Evolutionary conservation across 176 grass and related monocot species (phyloP).

Genomic region (Bolboschoenus planiculmis): DNA sequence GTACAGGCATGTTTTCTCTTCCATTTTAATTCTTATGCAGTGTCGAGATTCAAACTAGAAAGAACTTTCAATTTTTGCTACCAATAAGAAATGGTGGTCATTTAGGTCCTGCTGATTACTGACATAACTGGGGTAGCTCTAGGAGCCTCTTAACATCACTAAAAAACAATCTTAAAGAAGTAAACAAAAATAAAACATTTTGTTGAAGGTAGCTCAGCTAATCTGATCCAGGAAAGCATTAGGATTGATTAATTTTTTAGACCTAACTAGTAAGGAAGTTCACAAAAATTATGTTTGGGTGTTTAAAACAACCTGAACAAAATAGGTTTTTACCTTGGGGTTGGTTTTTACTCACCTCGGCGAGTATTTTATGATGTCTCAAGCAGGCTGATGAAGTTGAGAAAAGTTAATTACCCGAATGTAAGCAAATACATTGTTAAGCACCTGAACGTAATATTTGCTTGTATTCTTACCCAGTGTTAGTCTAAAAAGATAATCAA

Average conservation of each 20-base stretch:
- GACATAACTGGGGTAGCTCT: neutral
- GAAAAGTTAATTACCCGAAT: neutral
- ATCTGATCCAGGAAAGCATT: neutral
- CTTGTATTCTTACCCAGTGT: neutral
- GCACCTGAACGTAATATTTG: neutral
- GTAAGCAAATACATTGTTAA: neutral
- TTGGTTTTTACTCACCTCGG: neutral
- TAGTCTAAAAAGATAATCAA: neutral
- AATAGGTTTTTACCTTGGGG: neutral
- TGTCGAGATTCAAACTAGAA: neutral
- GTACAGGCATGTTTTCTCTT: slow-evolving; percentile 29
- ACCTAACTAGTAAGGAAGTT: neutral
- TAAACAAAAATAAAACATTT: neutral
- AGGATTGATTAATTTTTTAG: neutral
- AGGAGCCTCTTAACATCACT: neutral
- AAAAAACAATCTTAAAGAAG: neutral
- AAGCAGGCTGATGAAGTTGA: neutral
- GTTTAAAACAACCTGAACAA: neutral
- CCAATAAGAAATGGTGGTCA: neutral
- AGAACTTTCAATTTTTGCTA: neutral
- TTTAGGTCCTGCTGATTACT: neutral
- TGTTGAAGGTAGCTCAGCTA: neutral
- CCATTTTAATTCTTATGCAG: neutral
- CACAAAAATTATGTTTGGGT: neutral
- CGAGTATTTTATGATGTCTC: neutral